These are phyloP conservation scores for Phascolomyces articulosus DNA, from an alignment of 371 early-diverging fungal species.

Conservation along the genomic window DNA sequence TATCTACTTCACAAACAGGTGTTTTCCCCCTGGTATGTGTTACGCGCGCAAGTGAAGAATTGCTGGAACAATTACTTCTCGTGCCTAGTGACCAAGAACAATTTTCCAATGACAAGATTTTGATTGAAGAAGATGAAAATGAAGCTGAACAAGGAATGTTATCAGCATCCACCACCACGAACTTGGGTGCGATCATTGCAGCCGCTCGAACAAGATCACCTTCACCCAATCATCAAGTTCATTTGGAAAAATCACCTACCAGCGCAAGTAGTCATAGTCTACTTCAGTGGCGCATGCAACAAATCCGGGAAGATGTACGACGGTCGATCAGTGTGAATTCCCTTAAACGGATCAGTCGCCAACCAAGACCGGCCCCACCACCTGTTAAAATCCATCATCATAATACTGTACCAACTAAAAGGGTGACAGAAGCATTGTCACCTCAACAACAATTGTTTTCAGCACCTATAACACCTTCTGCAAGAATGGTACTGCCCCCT, in stretches of 20 bases:
- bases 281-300: conserved; percentile 11
- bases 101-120: conserved; percentile 10
- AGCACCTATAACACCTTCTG: conserved; percentile 1
- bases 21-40: conserved; percentile 73
- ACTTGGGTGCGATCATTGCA: not conserved
- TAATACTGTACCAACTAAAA: conserved; percentile 6
- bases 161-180: not conserved
- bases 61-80: conserved; percentile 30
- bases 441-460: conserved; percentile 2
- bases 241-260: not conserved
- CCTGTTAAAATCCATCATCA: conserved; percentile 11
- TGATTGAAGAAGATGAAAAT: conserved; percentile 19
- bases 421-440: conserved; percentile 2
- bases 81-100: not conserved
- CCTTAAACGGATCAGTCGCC: conserved; percentile 10
- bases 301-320: conserved; percentile 16
- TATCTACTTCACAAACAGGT: conserved; percentile 60
- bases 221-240: not conserved
- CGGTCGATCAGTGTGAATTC: conserved; percentile 19
- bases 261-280: not conserved
- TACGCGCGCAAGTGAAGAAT: conserved; percentile 28
- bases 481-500: not conserved
- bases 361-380: conserved; percentile 7
- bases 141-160: conserved; percentile 10
- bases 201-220: not conserved